phyloP scores from a whole-genome alignment of 768 basidiomycete genomes.

The Rhizopogon roseolus region DNA sequence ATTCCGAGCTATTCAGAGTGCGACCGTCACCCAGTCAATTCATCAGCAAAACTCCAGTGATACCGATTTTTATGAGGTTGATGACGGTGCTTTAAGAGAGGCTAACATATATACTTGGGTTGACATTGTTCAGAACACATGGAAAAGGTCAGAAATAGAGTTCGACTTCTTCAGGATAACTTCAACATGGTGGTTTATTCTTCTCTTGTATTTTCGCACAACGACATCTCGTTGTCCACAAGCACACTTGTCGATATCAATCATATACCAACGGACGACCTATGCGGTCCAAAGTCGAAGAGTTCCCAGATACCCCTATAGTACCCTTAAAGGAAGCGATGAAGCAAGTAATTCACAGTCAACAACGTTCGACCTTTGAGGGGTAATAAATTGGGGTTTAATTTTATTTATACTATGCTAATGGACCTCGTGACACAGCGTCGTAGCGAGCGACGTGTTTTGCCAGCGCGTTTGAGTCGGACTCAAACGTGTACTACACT shows the following conservation, averaged over 20 bases:
- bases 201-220: slow-evolving; percentile 49
- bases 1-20: slow-evolving; percentile 74
- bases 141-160: slow-evolving; percentile 66
- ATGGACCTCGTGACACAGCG: no score
- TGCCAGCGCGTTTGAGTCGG: no score
- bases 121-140: slow-evolving; percentile 60
- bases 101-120: slow-evolving; percentile 65
- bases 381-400: no score
- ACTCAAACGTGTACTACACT: no score
- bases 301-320: background rate
- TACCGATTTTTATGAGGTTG: slow-evolving; percentile 21
- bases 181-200: slow-evolving; percentile 54
- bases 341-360: no score
- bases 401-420: no score
- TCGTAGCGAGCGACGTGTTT: no score
- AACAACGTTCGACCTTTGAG: no score
- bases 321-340: background rate
- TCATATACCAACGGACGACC: background rate
- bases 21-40: slow-evolving; percentile 36
- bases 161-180: slow-evolving; percentile 57
- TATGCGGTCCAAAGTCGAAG: slow-evolving; percentile 3
- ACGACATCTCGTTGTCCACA: background rate
- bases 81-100: slow-evolving; percentile 55
- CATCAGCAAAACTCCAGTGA: slow-evolving; percentile 22
- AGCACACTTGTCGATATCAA: background rate